Evolutionary conservation across 352 stramenopile genomes (phyloP), one percentile per base, ranked within the genome.

Genomic region (Pythium grandisporangium): DNA sequence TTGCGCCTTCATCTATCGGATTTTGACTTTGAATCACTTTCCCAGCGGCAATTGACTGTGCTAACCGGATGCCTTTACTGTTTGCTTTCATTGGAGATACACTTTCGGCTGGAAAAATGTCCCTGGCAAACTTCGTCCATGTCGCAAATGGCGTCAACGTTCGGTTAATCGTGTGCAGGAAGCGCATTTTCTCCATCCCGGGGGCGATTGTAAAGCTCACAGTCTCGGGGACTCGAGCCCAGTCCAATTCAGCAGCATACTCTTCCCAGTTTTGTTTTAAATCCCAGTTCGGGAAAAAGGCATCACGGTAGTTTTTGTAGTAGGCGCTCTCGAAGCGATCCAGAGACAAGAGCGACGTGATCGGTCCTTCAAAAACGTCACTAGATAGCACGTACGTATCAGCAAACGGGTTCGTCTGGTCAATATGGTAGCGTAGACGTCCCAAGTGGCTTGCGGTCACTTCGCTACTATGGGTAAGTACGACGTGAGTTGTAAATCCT

Each of bases 321-420:
- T 87, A 74, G 1, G 40, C 52, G 37, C 56, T 77, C 27, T 84
- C 58, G 20, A 88, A 86, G 8, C 60, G 65, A 37, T 87, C 69
- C 1, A 79, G 35, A 1, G 54, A 63, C 2, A 87, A 54, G 1
- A 90, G 41, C 14, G 67, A 45, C 17, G 70, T 70, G 11, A 87
- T 46, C 2, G 65, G 61, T 1, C 64, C 62, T 55, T 87, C 71
- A 50, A 90, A 87, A 0, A 82, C 66, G 13, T 78, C 61, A 1
- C 65, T 66, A 1, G 70, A 61, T 2, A 90, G 60, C 16, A 82
- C 67, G 24, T 84, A 66, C 6, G 87, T 62, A 39, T 88, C 74
- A 0, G 70, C 70, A 22, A 87, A 90, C 35, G 77, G 62, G 45
- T 87, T 88, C 21, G 52, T 54, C 16, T 83, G 59, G 32, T 84